Evolutionary conservation across 2,329 filamentous ascomycete genomes (phyloP).

Genomic region (Penicillium sp.): DNA sequence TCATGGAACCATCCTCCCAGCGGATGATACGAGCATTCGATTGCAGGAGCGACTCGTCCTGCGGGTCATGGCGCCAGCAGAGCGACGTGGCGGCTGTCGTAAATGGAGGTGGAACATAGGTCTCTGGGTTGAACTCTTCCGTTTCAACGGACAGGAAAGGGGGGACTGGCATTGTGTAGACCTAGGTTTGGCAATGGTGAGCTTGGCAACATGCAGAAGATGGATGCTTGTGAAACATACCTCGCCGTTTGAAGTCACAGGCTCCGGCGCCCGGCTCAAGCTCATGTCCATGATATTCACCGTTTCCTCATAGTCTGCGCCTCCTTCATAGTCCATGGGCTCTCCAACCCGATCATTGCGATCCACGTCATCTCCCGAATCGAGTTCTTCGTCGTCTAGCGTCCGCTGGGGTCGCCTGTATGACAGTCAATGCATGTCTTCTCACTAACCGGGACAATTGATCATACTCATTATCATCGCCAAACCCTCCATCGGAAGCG

Average conservation of each 20-base stretch:
- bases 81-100: slow-evolving; percentile 56
- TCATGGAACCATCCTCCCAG: slow-evolving; percentile 60
- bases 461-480: slow-evolving; percentile 28
- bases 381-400: slow-evolving; percentile 54
- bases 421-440: too few relatives aligned
- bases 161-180: slow-evolving; percentile 57
- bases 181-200: too few relatives aligned
- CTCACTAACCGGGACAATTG: too few relatives aligned
- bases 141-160: slow-evolving; percentile 55
- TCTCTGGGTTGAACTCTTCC: slow-evolving; percentile 52
- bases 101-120: slow-evolving; percentile 55
- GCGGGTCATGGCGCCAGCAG: slow-evolving; percentile 58
- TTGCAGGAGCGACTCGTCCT: slow-evolving; percentile 49
- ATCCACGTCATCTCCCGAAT: slow-evolving; percentile 55
- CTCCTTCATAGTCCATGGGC: slow-evolving; percentile 39
- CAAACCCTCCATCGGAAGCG: slow-evolving; percentile 37
- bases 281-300: too few relatives aligned
- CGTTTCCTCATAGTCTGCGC: too few relatives aligned
- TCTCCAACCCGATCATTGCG: slow-evolving; percentile 46
- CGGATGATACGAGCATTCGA: slow-evolving; percentile 58
- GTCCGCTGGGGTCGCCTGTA: slow-evolving; percentile 38
- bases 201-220: too few relatives aligned
- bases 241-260: too few relatives aligned
- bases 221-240: too few relatives aligned
- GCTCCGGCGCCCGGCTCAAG: too few relatives aligned